These are phyloP conservation scores for Neurospora sublineolata DNA, from an alignment of 495 filamentous ascomycete species.

Conservation along the genomic window DNA sequence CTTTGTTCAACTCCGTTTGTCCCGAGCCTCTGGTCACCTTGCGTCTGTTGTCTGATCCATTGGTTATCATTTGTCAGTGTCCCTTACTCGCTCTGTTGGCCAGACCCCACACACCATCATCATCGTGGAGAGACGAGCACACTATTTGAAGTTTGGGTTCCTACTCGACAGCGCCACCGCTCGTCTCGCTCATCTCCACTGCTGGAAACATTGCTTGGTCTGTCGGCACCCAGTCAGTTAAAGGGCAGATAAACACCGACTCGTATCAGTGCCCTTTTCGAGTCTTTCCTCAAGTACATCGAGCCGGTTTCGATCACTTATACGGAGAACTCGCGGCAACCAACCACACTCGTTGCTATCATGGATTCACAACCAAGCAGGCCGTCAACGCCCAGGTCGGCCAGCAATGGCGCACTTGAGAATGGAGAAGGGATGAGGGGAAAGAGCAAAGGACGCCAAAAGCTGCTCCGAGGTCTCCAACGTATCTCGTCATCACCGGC, in stretches of 20 bases:
- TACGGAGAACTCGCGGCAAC: neutral
- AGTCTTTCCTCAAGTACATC: neutral
- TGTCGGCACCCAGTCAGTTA: neutral
- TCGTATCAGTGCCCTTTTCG: neutral
- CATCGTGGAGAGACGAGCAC: neutral
- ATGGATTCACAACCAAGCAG: neutral
- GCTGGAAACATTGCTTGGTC: neutral
- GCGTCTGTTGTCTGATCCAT: neutral
- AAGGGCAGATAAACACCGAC: neutral
- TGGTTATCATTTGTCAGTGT: neutral
- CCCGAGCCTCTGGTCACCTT: neutral
- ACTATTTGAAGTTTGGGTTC: neutral
- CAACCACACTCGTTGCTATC: neutral
- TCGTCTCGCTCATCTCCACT: neutral
- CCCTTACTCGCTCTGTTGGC: neutral
- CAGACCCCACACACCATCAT: neutral
- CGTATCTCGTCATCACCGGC: slow-evolving; percentile 83
- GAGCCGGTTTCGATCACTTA: neutral
- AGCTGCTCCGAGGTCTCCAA: slow-evolving; percentile 67
- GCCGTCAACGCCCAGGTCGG: neutral
- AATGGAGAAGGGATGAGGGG: slow-evolving; percentile 33
- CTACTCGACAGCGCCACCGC: neutral
- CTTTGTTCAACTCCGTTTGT: neutral
- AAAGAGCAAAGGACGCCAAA: slow-evolving; percentile 63
- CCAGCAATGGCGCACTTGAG: neutral